Evolutionary conservation across 257 asterid genomes (phyloP).

Genomic region (Anisodus acutangulus): DNA sequence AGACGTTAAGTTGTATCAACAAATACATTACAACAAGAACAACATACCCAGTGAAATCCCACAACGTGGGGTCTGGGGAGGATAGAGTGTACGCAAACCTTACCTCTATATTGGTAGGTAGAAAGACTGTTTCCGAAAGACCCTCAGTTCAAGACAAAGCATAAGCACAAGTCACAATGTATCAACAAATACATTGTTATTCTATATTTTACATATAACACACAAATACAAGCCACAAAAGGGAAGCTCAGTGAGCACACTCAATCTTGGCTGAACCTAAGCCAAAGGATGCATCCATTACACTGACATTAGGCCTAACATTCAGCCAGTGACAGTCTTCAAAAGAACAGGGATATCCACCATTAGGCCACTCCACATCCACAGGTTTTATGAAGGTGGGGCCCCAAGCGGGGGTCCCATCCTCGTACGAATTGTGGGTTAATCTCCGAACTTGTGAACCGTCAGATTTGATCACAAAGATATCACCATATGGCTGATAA

Average conservation of each 20-base stretch:
- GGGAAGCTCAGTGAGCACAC: slow-evolving; percentile 14
- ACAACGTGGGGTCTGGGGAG: too few species aligned
- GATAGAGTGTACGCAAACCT: too few species aligned
- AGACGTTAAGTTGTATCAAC: not conserved
- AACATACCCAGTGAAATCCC: too few species aligned
- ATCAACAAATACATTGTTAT: not conserved
- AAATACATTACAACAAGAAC: not conserved
- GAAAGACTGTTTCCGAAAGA: too few species aligned
- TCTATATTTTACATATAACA: not conserved
- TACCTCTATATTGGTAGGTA: too few species aligned
- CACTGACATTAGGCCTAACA: slow-evolving; percentile 30
- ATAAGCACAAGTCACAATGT: too few species aligned
- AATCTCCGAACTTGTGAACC: slow-evolving; percentile 64
- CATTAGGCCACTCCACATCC: slow-evolving; percentile 62
- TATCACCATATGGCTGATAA: slow-evolving; percentile 88
- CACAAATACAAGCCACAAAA: not conserved
- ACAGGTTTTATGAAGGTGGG: slow-evolving; percentile 45
- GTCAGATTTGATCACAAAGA: slow-evolving; percentile 65
- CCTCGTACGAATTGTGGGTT: slow-evolving; percentile 83
- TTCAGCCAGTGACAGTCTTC: slow-evolving; percentile 83
- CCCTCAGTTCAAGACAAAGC: too few species aligned
- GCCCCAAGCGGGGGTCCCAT: slow-evolving; percentile 90
- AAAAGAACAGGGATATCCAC: slow-evolving; percentile 60
- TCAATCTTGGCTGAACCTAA: slow-evolving; percentile 21
- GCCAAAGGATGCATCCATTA: slow-evolving; percentile 3